A percentile compares a stretch with the other conserved stretches of the same genome.
Conservation (phyloP, 2,329 filamentous ascomycete species). For the Paecilomyces formosus region DNA sequence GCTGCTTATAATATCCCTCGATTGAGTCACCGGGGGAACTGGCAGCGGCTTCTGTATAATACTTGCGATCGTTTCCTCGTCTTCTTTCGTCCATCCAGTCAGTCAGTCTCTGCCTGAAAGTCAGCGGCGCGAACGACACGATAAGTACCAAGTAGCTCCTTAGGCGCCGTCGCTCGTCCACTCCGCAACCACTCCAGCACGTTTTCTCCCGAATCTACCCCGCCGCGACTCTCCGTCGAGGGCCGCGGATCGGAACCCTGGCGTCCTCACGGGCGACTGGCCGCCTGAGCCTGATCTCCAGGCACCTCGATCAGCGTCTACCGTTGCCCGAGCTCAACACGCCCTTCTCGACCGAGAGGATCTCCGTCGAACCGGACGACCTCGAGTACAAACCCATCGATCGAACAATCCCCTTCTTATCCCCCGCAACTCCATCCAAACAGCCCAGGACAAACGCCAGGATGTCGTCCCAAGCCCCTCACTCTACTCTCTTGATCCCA, state of each 20-base stretch:
- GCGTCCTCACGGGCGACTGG: constrained; percentile 42
- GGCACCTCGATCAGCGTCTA: constrained; percentile 50
- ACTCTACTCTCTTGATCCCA: constrained; percentile 81
- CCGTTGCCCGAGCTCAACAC: constrained; percentile 55
- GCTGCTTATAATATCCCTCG: not conserved
- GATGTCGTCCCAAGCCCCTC: constrained; percentile 53
- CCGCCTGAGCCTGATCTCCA: constrained; percentile 53
- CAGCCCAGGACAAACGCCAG: constrained; percentile 17
- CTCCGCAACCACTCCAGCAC: constrained; percentile 8
- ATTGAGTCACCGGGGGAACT: not conserved
- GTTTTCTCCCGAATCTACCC: constrained; percentile 7
- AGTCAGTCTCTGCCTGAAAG: not conserved
- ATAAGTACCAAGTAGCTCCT: too few species aligned
- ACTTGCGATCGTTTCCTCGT: not conserved
- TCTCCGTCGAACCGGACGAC: constrained; percentile 45
- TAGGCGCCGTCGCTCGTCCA: not conserved
- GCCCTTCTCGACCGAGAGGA: constrained; percentile 55
- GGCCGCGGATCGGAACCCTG: constrained; percentile 36
- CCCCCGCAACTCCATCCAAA: constrained; percentile 10
- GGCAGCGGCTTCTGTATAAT: not conserved
- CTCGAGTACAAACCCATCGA: constrained; percentile 42
- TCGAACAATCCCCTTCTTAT: constrained; percentile 16
- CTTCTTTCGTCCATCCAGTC: not conserved
- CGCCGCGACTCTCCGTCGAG: constrained; percentile 14
- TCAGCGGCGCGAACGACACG: not conserved